Conservation (phyloP, 1,284 basidiomycete genomes). For the Vanrija sp. region DNA sequence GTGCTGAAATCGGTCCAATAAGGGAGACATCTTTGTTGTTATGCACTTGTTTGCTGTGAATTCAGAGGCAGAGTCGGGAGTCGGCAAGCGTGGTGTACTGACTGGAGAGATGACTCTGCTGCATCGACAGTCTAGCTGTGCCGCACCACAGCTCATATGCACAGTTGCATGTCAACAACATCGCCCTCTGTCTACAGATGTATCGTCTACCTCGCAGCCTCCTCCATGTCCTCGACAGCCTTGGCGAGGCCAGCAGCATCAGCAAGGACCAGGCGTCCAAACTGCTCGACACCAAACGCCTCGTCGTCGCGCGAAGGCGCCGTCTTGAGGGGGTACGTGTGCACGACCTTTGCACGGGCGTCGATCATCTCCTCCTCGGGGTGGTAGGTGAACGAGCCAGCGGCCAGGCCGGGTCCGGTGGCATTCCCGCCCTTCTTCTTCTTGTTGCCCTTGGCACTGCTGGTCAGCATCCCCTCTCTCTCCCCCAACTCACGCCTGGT, state of each 20-base stretch:
- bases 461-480: background rate
- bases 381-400: constrained; percentile 65
- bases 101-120: no score
- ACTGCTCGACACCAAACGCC: constrained; percentile 72
- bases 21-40: constrained; percentile 3
- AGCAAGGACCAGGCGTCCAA: constrained; percentile 71
- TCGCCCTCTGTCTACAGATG: no score
- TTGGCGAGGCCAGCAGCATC: constrained; percentile 39
- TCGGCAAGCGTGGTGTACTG: no score
- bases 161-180: no score
- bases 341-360: constrained; percentile 60
- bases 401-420: constrained; percentile 26
- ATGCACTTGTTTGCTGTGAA: no score
- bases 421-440: constrained; percentile 45
- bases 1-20: constrained; percentile 8
- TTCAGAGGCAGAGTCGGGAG: no score
- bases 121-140: no score
- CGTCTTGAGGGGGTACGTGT: constrained; percentile 65
- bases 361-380: constrained; percentile 76
- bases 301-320: constrained; percentile 63
- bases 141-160: no score
- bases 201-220: constrained; percentile 19
- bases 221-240: constrained; percentile 48
- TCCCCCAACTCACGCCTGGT: constrained; percentile 22
- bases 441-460: constrained; percentile 7